These are phyloP conservation scores for Extremus antarcticus DNA, from an alignment of 495 filamentous ascomycete species.

Conservation along the genomic window DNA sequence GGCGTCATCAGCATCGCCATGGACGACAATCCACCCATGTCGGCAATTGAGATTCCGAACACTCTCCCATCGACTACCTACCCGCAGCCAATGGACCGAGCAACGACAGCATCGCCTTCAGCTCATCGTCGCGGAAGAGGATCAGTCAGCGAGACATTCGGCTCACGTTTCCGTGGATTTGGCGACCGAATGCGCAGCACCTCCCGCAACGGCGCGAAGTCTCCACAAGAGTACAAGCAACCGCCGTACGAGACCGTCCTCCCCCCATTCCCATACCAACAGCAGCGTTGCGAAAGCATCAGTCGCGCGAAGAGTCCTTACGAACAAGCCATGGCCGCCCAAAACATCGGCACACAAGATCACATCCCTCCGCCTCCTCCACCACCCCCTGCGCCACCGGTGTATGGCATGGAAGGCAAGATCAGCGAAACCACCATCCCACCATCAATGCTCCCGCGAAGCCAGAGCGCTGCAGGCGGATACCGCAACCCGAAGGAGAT, in stretches of 20 bases:
- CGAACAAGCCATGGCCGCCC: slow-evolving; percentile 18
- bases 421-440: slow-evolving; percentile 13
- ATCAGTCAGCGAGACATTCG: slow-evolving; percentile 31
- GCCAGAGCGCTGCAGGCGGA: slow-evolving; percentile 15
- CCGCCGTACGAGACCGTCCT: slow-evolving; percentile 31
- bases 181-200: slow-evolving; percentile 32
- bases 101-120: slow-evolving; percentile 20
- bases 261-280: slow-evolving; percentile 21
- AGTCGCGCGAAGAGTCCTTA: slow-evolving; percentile 19
- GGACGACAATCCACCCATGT: slow-evolving; percentile 22
- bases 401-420: not conserved
- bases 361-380: slow-evolving; percentile 18
- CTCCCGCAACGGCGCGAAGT: slow-evolving; percentile 29
- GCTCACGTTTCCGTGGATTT: slow-evolving; percentile 24
- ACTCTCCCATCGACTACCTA: slow-evolving; percentile 7
- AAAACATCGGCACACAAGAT: slow-evolving; percentile 7
- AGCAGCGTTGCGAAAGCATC: slow-evolving; percentile 15
- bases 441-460: slow-evolving; percentile 8
- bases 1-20: slow-evolving; percentile 34
- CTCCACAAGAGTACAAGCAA: slow-evolving; percentile 16
- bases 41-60: not conserved
- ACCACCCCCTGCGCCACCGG: slow-evolving; percentile 6
- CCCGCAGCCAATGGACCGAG: slow-evolving; percentile 17
- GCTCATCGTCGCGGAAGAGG: slow-evolving; percentile 29
- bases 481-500: slow-evolving; percentile 34